A percentile compares a stretch with the other conserved stretches of the same genome.
Conservation (phyloP, 164 flowering plant genomes). For the Liriodendron chinense region DNA sequence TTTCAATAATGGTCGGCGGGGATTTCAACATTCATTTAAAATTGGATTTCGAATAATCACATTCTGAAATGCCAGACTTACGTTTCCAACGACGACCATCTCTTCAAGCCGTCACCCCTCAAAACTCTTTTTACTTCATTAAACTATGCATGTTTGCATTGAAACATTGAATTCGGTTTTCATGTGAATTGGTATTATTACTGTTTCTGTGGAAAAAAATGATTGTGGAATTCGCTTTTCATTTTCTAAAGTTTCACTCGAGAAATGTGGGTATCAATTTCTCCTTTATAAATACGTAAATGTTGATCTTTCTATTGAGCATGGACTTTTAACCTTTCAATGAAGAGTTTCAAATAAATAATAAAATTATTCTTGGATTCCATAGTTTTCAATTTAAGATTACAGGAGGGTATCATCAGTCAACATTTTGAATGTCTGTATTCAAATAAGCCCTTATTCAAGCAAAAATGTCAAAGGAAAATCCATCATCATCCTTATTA, state of each 20-base stretch:
- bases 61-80: too few relatives aligned
- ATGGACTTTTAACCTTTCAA: not conserved
- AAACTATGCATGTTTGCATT: too few relatives aligned
- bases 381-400: not conserved
- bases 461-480: not conserved
- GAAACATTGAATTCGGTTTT: too few relatives aligned
- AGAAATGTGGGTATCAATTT: not conserved
- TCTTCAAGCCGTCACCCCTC: too few relatives aligned
- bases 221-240: not conserved
- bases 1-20: too few relatives aligned
- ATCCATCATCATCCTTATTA: not conserved
- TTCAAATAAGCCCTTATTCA: not conserved
- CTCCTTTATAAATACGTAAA: not conserved
- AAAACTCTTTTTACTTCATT: too few relatives aligned
- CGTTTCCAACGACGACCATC: too few relatives aligned
- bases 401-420: not conserved
- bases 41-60: too few relatives aligned
- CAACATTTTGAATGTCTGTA: too few relatives aligned
- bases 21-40: too few relatives aligned
- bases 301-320: not conserved
- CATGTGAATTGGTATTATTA: too few relatives aligned
- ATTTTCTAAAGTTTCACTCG: too few relatives aligned
- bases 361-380: not conserved
- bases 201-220: not conserved
- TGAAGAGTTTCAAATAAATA: not conserved